Conservation (phyloP, 139 green algal genomes). For the Penium margaritaceum region DNA sequence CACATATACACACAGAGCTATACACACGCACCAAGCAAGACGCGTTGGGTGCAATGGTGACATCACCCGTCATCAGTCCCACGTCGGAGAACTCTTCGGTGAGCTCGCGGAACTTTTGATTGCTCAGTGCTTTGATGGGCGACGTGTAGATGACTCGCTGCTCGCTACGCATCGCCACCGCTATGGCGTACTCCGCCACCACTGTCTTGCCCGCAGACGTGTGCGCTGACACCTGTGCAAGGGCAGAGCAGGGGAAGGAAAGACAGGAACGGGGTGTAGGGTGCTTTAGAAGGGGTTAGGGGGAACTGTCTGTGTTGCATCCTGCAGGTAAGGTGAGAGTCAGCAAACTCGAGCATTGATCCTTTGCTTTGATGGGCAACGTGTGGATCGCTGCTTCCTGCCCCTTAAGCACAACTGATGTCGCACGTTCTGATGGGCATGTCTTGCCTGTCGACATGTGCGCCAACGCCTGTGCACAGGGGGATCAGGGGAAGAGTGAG, state of each 20-base stretch:
- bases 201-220: slow-evolving; percentile 71
- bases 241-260: too few relatives aligned
- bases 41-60: slow-evolving; percentile 80
- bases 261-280: too few relatives aligned
- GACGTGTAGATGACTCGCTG: slow-evolving; percentile 60
- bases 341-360: background rate
- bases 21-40: slow-evolving; percentile 63
- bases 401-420: slow-evolving; percentile 65
- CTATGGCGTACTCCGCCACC: slow-evolving; percentile 69
- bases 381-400: slow-evolving; percentile 68
- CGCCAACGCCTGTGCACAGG: slow-evolving; percentile 41
- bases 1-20: too few relatives aligned
- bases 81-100: slow-evolving; percentile 79
- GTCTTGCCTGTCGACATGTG: slow-evolving; percentile 73
- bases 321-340: too few relatives aligned
- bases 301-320: too few relatives aligned
- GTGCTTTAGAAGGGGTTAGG: slow-evolving; percentile 40
- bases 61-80: slow-evolving; percentile 82
- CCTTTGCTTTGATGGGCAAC: background rate
- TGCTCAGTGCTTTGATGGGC: slow-evolving; percentile 75
- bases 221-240: slow-evolving; percentile 59
- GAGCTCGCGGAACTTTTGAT: slow-evolving; percentile 85
- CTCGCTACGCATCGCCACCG: slow-evolving; percentile 58
- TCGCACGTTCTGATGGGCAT: slow-evolving; percentile 66
- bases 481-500: background rate